phyloP scores from a whole-genome alignment of 148 eudicot genomes.

The Diospyros lotus region DNA sequence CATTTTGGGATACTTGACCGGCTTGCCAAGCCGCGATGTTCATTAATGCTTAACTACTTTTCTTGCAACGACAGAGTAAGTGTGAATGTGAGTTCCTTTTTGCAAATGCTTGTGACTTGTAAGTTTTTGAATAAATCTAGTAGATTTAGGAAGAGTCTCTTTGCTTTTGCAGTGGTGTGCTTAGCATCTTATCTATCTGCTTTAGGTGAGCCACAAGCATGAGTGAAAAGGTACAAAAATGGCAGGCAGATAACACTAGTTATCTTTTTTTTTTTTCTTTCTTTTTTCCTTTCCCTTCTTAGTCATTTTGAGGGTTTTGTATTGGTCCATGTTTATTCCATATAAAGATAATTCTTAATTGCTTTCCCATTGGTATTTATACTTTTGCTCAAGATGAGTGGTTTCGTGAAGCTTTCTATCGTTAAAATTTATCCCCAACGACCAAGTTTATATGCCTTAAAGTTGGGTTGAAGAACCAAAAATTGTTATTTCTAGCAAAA shows the following conservation, averaged over 20 bases:
- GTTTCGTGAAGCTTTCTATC: slow-evolving; percentile 1
- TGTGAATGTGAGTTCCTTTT: not conserved
- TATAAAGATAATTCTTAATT: not conserved
- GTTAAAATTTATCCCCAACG: not conserved
- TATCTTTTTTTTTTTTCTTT: not conserved
- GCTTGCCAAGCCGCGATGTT: not conserved
- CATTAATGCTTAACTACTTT: not conserved
- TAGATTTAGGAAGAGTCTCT: not conserved
- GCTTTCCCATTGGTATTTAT: not conserved
- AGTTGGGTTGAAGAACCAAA: slow-evolving; percentile 6
- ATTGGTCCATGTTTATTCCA: not conserved
- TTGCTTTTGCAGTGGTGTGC: slow-evolving; percentile 2
- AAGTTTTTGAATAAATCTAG: not conserved
- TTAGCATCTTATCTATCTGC: slow-evolving; percentile 7
- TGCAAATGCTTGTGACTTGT: not conserved
- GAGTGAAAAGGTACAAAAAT: slow-evolving; percentile 2
- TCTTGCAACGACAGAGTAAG: not conserved
- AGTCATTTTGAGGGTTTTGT: not conserved
- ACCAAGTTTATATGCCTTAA: slow-evolving; percentile 10
- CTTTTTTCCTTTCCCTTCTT: not conserved
- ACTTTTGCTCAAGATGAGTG: not conserved
- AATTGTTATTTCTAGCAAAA: slow-evolving; percentile 6
- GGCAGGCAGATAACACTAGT: not conserved
- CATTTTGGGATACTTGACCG: not conserved
- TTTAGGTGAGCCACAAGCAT: slow-evolving; percentile 1